These are phyloP conservation scores for Obelidium mucronatum DNA, from an alignment of 192 early-diverging fungal genomes.

Conservation along the genomic window DNA sequence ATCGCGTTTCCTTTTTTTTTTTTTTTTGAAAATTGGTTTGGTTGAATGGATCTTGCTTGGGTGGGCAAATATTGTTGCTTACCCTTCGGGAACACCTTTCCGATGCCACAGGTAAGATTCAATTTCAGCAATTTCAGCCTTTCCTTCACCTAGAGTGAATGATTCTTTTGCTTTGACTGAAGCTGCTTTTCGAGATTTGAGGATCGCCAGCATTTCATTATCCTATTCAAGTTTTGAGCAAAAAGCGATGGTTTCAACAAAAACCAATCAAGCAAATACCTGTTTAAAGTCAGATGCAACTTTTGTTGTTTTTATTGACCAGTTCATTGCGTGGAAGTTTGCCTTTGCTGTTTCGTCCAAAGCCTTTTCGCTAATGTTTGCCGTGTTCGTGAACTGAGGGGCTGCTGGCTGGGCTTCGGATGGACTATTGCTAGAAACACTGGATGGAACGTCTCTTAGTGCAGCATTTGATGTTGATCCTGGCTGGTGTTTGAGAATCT, in stretches of 20 bases:
- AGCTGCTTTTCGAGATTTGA: neutral
- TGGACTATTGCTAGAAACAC: no score
- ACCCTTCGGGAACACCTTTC: neutral
- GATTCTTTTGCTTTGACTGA: neutral
- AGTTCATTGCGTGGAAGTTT: slow-evolving; percentile 22
- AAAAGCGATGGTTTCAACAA: neutral
- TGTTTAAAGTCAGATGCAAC: neutral
- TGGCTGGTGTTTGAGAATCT: neutral
- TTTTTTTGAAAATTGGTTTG: no score
- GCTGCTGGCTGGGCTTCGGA: no score
- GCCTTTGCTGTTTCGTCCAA: neutral
- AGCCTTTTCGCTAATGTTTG: neutral
- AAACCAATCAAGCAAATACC: neutral
- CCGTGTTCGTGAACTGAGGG: neutral
- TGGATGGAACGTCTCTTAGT: neutral
- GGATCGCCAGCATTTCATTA: slow-evolving; percentile 22
- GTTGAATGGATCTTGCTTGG: no score
- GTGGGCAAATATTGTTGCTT: no score
- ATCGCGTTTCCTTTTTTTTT: neutral
- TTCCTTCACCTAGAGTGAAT: neutral
- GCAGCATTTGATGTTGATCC: neutral
- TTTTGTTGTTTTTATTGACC: slow-evolving; percentile 12
- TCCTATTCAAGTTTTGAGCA: neutral
- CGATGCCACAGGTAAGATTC: slow-evolving; percentile 12
- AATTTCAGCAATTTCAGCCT: neutral